A percentile compares a stretch with the other conserved stretches of the same genome.
These are phyloP conservation scores for Sequoia sempervirens DNA, from an alignment of 75 land plant species.

Conservation along the genomic window DNA sequence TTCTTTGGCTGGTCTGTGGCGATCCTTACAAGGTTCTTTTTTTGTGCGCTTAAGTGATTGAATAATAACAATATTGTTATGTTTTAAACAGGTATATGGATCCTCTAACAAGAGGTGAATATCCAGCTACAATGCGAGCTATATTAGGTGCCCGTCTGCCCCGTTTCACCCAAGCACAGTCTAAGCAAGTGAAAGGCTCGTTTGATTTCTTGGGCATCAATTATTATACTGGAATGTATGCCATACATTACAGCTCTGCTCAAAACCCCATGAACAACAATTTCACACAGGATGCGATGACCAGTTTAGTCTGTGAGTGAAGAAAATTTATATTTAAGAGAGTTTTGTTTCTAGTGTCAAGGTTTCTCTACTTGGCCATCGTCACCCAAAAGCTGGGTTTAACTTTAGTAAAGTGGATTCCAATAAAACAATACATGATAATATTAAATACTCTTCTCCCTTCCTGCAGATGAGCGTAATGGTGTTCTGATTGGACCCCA, in stretches of 20 bases:
- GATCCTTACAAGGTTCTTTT: too few species aligned
- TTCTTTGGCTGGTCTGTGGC: not conserved
- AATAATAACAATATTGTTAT: too few species aligned
- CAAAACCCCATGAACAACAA: not conserved
- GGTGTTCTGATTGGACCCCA: not conserved
- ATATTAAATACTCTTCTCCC: not conserved
- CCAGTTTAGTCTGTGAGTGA: not conserved
- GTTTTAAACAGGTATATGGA: not conserved
- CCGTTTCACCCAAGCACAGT: conserved; percentile 9
- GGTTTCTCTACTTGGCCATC: too few species aligned
- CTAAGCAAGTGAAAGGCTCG: conserved; percentile 3
- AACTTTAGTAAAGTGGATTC: too few species aligned
- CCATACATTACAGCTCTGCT: not conserved
- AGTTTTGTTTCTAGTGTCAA: too few species aligned
- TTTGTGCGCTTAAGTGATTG: too few species aligned
- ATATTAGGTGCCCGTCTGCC: conserved; percentile 14
- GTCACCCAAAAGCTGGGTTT: too few species aligned
- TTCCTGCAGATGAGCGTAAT: not conserved
- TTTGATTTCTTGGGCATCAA: conserved; percentile 16
- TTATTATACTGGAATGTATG: conserved; percentile 14
- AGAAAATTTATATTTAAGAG: not conserved
- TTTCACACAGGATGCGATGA: not conserved
- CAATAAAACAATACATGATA: too few species aligned
- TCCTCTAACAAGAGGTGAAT: conserved; percentile 9
- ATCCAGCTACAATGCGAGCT: conserved; percentile 10